A percentile compares a stretch with the other conserved stretches of the same genome.
phyloP scores from a whole-genome alignment of 2,329 filamentous ascomycete genomes.

The Plectosphaerella plurivora region DNA sequence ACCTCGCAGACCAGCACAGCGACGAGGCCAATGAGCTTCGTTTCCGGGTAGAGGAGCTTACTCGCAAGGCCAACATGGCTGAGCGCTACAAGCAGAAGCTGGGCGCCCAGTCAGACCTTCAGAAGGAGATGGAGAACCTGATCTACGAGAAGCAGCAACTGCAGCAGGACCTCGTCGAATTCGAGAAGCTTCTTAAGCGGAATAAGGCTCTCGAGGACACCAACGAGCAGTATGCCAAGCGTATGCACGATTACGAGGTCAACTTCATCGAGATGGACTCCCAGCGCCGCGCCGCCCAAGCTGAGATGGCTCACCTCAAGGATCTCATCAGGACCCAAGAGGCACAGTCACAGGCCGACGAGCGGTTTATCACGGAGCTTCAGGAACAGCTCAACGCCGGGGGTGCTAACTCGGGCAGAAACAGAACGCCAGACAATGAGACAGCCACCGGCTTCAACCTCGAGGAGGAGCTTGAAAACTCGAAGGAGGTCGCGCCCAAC shows the following conservation, averaged over 20 bases:
- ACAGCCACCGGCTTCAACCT: constrained; percentile 38
- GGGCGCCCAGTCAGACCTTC: constrained; percentile 49
- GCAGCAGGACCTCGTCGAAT: constrained; percentile 36
- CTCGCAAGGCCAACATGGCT: constrained; percentile 59
- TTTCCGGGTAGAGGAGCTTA: constrained; percentile 52
- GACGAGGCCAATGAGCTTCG: constrained; percentile 58
- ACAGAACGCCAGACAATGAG: constrained; percentile 8
- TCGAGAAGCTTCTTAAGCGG: constrained; percentile 28
- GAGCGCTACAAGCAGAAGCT: constrained; percentile 61
- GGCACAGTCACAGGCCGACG: constrained; percentile 43
- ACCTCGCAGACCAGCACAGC: constrained; percentile 46
- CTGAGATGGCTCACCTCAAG: constrained; percentile 41
- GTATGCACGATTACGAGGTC: constrained; percentile 24
- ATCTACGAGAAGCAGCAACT: constrained; percentile 51
- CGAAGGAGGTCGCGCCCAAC: constrained; percentile 33
- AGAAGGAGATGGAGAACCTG: constrained; percentile 51
- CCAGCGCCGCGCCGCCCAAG: constrained; percentile 37
- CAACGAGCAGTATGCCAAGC: constrained; percentile 25
- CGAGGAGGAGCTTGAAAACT: constrained; percentile 56
- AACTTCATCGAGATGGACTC: constrained; percentile 32
- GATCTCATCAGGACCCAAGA: constrained; percentile 28
- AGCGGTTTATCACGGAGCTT: constrained; percentile 52
- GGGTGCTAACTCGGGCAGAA: constrained; percentile 9
- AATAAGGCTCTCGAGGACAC: constrained; percentile 29
- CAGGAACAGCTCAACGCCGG: constrained; percentile 51